A percentile compares a stretch with the other conserved stretches of the same genome.
Evolutionary conservation across 2,329 filamentous ascomycete species (phyloP).

Genomic region (Calonectria multiphialidica): DNA sequence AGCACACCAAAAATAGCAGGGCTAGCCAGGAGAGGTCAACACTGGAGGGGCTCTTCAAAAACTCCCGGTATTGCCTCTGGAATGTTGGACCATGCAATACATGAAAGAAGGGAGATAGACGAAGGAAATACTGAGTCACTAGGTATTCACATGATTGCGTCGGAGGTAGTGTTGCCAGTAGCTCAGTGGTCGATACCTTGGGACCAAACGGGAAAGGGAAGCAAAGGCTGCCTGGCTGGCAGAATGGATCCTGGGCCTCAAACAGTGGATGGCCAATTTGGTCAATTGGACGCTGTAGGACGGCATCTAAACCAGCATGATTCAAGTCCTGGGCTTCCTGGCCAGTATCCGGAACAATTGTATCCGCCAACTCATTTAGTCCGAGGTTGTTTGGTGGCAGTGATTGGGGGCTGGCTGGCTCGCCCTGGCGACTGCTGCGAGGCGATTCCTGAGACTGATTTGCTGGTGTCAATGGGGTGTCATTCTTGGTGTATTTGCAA

Average conservation of each 20-base stretch:
- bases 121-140: neutral
- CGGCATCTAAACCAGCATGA: too few relatives aligned
- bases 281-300: neutral
- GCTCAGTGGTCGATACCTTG: neutral
- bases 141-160: neutral
- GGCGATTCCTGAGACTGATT: too few relatives aligned
- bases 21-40: slow-evolving; percentile 29
- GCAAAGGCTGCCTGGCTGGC: too few relatives aligned
- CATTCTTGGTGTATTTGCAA: neutral
- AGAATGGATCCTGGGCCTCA: too few relatives aligned
- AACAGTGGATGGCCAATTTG: neutral
- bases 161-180: neutral
- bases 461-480: too few relatives aligned
- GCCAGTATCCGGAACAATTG: too few relatives aligned
- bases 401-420: neutral
- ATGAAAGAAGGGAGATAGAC: slow-evolving; percentile 29
- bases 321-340: too few relatives aligned
- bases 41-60: slow-evolving; percentile 2
- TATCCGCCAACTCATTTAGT: too few relatives aligned
- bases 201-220: neutral
- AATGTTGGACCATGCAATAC: slow-evolving; percentile 30
- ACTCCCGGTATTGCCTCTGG: slow-evolving; percentile 25
- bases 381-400: too few relatives aligned
- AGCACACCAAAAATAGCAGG: slow-evolving; percentile 30
- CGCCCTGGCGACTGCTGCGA: too few relatives aligned